Conservation (phyloP, 192 early-diverging fungal species). For the Linnemannia elongata region DNA sequence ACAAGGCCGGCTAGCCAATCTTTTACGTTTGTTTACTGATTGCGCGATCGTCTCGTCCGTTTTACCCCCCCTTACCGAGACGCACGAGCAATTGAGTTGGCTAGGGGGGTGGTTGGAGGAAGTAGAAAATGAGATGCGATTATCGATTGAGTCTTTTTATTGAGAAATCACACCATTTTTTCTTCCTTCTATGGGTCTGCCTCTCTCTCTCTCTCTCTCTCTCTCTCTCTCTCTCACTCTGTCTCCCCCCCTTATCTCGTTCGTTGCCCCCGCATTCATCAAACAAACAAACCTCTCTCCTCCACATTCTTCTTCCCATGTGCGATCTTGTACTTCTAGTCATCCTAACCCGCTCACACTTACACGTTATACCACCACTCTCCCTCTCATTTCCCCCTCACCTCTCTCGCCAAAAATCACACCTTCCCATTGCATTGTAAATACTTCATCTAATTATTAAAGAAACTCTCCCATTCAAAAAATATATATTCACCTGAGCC, state of each 20-base stretch:
- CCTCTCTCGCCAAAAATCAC: background rate
- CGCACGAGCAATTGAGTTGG: background rate
- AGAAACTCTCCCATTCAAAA: background rate
- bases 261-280: background rate
- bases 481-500: background rate
- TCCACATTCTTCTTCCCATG: background rate
- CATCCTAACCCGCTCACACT: background rate
- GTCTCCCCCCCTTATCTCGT: background rate
- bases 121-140: background rate
- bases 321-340: constrained; percentile 7
- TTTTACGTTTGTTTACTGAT: background rate
- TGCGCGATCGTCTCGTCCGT: background rate
- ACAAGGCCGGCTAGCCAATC: background rate
- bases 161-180: constrained; percentile 6
- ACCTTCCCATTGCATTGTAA: background rate
- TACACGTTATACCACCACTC: constrained; percentile 3
- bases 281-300: background rate
- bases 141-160: background rate
- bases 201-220: too few species aligned
- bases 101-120: background rate
- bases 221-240: too few species aligned
- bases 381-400: background rate
- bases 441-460: constrained; percentile 11
- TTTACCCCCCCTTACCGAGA: background rate
- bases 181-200: background rate